Percentiles rank a stretch among this genome's conserved stretches.
phyloP scores from a whole-genome alignment of 2,329 filamentous ascomycete species.

The Nothomitra cinnamomea region DNA sequence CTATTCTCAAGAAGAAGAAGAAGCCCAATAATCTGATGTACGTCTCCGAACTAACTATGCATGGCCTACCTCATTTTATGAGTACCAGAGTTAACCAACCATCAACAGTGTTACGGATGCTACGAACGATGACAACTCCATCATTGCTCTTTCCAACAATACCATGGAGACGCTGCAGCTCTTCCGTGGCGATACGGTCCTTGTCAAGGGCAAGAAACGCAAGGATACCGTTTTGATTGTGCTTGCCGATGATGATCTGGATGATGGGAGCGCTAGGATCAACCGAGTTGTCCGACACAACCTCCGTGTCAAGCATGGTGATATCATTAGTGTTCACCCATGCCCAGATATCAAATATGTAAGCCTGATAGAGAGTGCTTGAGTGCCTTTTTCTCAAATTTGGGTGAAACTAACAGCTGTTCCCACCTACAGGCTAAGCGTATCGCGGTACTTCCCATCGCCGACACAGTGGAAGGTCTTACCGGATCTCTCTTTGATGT shows the following conservation, averaged over 20 bases:
- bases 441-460: slow-evolving; percentile 93
- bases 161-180: slow-evolving; percentile 98
- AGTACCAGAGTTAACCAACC: slow-evolving; percentile 17
- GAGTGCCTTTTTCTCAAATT: background rate
- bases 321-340: slow-evolving; percentile 91
- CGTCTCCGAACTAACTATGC: slow-evolving; percentile 19
- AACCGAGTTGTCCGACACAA: slow-evolving; percentile 99
- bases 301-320: slow-evolving; percentile 93
- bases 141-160: slow-evolving; percentile 94
- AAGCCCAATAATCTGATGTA: slow-evolving; percentile 99
- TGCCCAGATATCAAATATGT: slow-evolving; percentile 99
- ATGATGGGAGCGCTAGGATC: slow-evolving; percentile 92
- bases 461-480: slow-evolving; percentile 93
- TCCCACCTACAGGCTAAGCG: slow-evolving; percentile 60
- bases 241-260: slow-evolving; percentile 89
- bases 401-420: background rate
- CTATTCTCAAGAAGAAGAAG: slow-evolving; percentile 99
- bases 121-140: slow-evolving; percentile 98
- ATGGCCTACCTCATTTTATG: background rate
- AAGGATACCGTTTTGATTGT: slow-evolving; percentile 98
- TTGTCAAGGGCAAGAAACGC: slow-evolving; percentile 98
- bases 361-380: slow-evolving; percentile 25
- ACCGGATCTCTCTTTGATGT: slow-evolving; percentile 97
- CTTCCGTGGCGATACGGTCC: slow-evolving; percentile 94
- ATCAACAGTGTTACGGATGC: slow-evolving; percentile 82